phyloP scores from a whole-genome alignment of 257 asterid genomes.

The Plantago elongata region DNA sequence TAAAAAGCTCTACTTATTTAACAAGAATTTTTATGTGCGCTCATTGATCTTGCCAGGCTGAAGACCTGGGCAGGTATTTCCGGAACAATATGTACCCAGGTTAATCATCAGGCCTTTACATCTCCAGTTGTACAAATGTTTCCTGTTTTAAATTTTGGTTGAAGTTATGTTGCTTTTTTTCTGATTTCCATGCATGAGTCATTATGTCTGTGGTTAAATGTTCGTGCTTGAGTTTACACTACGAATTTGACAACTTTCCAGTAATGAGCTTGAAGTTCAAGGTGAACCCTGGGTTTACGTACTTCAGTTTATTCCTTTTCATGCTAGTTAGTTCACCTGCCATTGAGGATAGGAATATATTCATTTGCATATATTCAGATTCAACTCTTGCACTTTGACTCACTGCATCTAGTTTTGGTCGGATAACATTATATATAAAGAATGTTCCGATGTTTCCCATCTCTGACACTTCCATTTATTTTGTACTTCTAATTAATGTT shows the following conservation, averaged over 20 bases:
- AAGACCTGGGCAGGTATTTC: slow-evolving; percentile 91
- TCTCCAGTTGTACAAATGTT: not conserved
- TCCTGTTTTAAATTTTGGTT: slow-evolving; percentile 1
- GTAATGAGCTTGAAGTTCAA: not conserved
- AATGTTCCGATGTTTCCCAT: slow-evolving; percentile 1
- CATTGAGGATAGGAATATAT: not conserved
- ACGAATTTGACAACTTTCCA: too few species aligned
- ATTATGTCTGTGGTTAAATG: not conserved
- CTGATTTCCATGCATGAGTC: slow-evolving; percentile 11
- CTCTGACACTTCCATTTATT: slow-evolving; percentile 6
- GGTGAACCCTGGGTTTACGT: not conserved
- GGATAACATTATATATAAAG: too few species aligned
- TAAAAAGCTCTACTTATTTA: not conserved
- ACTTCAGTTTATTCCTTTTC: not conserved
- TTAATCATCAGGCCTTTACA: slow-evolving; percentile 21
- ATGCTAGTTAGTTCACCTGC: slow-evolving; percentile 1
- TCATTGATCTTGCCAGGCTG: slow-evolving; percentile 62
- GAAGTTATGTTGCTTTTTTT: slow-evolving; percentile 5
- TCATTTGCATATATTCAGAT: not conserved
- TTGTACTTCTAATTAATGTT: slow-evolving; percentile 10
- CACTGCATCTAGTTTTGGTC: too few species aligned
- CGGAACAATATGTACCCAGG: slow-evolving; percentile 99
- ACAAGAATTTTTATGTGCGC: slow-evolving; percentile 2
- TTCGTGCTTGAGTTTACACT: too few species aligned
- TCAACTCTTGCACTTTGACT: too few species aligned